Percentiles rank a stretch among this genome's conserved stretches.
These are phyloP conservation scores for Marsdenia floribunda DNA, from an alignment of 257 asterid genomes.

Conservation along the genomic window DNA sequence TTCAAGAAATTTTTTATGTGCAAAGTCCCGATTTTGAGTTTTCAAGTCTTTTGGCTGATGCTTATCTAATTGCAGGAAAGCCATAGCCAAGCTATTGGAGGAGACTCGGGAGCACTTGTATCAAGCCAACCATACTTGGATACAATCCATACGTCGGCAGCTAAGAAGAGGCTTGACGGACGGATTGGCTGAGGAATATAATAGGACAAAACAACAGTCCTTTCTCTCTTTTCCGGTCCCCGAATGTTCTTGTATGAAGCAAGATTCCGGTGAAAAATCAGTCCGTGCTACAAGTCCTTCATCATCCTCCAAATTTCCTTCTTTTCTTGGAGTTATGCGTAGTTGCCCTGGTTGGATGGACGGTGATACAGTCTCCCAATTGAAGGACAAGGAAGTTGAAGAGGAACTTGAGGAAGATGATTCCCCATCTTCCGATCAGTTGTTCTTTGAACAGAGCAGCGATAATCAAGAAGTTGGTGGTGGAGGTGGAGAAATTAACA, in stretches of 20 bases:
- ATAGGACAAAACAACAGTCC: slow-evolving; percentile 43
- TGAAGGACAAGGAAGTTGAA: slow-evolving; percentile 37
- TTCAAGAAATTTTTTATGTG: too few relatives aligned
- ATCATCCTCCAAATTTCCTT: slow-evolving; percentile 25
- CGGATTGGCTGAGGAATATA: slow-evolving; percentile 46
- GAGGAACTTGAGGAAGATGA: slow-evolving; percentile 60
- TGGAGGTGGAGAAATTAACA: slow-evolving; percentile 46
- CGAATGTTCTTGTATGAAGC: slow-evolving; percentile 67
- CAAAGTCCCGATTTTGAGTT: neutral
- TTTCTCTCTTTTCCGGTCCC: slow-evolving; percentile 81
- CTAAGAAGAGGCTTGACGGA: slow-evolving; percentile 51
- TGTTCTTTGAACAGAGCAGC: slow-evolving; percentile 45
- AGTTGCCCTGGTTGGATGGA: slow-evolving; percentile 77
- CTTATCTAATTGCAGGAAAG: slow-evolving; percentile 39
- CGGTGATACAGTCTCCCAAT: slow-evolving; percentile 21
- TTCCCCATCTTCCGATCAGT: slow-evolving; percentile 35
- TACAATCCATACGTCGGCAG: slow-evolving; percentile 51
- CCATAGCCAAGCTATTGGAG: slow-evolving; percentile 48
- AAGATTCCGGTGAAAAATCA: slow-evolving; percentile 22
- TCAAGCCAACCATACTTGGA: slow-evolving; percentile 83
- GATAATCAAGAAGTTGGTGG: slow-evolving; percentile 47
- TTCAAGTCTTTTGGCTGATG: neutral
- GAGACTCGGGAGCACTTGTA: slow-evolving; percentile 63
- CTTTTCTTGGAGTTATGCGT: slow-evolving; percentile 33
- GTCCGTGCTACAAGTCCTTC: slow-evolving; percentile 36